phyloP scores from a whole-genome alignment of 768 basidiomycete genomes.

The Russula ochroleuca region DNA sequence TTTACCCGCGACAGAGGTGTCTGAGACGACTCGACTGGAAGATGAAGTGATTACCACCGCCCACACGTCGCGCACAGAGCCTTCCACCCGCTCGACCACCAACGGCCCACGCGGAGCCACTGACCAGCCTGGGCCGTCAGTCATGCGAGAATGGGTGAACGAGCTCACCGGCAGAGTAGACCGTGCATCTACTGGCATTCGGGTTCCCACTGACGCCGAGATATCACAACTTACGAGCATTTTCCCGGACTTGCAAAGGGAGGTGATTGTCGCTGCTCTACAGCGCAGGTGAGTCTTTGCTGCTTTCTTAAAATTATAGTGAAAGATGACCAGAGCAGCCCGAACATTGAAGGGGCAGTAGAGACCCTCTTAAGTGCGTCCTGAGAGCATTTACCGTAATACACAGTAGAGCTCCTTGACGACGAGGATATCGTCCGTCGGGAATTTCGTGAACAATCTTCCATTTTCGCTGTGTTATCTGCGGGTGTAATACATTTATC shows the following conservation, averaged over 20 bases:
- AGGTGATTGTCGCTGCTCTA: conserved; percentile 68
- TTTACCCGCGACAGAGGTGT: conserved; percentile 11
- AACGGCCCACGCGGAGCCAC: not conserved
- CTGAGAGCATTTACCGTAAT: conserved; percentile 1
- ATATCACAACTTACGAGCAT: conserved; percentile 69
- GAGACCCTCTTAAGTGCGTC: conserved; percentile 63
- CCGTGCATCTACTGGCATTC: conserved; percentile 51
- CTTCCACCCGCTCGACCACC: conserved; percentile 24
- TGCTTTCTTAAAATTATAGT: conserved; percentile 15
- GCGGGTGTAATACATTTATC: conserved; percentile 5
- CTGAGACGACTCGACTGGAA: conserved; percentile 33
- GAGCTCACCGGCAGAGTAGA: conserved; percentile 67
- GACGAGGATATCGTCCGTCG: not conserved
- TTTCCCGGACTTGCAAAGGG: conserved; percentile 78
- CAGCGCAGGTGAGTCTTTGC: conserved; percentile 65
- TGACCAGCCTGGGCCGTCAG: conserved; percentile 36
- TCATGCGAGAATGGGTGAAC: conserved; percentile 75
- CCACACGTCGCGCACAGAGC: conserved; percentile 34
- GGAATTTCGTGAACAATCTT: not conserved
- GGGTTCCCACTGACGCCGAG: conserved; percentile 72
- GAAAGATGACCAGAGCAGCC: conserved; percentile 40
- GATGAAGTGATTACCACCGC: conserved; percentile 67
- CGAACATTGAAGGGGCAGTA: conserved; percentile 76
- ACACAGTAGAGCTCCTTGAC: not conserved
- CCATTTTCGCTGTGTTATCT: conserved; percentile 3